These are phyloP conservation scores for Pichia sp. DNA, from an alignment of 1,139 yeast species.

Conservation along the genomic window DNA sequence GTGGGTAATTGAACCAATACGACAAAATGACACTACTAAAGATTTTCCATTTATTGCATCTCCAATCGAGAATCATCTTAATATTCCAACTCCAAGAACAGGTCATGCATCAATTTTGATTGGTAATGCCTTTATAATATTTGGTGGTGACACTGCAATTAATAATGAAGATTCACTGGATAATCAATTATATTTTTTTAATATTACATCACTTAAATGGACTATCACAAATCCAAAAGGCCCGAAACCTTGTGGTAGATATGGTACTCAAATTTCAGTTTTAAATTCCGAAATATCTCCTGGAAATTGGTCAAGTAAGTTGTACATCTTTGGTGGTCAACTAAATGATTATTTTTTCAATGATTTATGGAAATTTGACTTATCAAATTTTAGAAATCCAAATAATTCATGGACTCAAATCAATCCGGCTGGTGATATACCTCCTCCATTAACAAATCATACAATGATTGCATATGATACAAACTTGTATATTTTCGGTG, in stretches of 20 bases:
- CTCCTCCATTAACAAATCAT: conserved; percentile 93
- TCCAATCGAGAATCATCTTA: conserved; percentile 59
- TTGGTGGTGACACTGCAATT: conserved; percentile 94
- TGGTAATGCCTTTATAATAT: conserved; percentile 91
- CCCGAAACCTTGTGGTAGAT: conserved; percentile 82
- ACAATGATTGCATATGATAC: conserved; percentile 77
- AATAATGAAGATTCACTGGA: conserved; percentile 73
- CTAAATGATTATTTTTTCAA: conserved; percentile 80
- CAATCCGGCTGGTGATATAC: conserved; percentile 45
- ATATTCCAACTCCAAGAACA: conserved; percentile 90
- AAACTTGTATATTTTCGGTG: conserved; percentile 80
- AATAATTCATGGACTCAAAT: conserved; percentile 79
- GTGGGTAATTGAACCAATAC: conserved; percentile 63
- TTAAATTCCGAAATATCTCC: conserved; percentile 28
- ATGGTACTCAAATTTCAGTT: conserved; percentile 73
- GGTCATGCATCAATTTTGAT: conserved; percentile 91
- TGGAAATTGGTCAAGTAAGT: conserved; percentile 28
- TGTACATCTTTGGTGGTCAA: conserved; percentile 93
- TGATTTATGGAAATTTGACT: conserved; percentile 80
- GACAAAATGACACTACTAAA: conserved; percentile 25
- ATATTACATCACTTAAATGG: conserved; percentile 85
- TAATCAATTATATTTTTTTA: conserved; percentile 80
- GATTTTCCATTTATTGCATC: conserved; percentile 45
- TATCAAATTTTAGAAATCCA: conserved; percentile 80
- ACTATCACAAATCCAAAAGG: conserved; percentile 82